phyloP scores from a whole-genome alignment of 2,329 filamentous ascomycete species.

The Fusarium scirpi region DNA sequence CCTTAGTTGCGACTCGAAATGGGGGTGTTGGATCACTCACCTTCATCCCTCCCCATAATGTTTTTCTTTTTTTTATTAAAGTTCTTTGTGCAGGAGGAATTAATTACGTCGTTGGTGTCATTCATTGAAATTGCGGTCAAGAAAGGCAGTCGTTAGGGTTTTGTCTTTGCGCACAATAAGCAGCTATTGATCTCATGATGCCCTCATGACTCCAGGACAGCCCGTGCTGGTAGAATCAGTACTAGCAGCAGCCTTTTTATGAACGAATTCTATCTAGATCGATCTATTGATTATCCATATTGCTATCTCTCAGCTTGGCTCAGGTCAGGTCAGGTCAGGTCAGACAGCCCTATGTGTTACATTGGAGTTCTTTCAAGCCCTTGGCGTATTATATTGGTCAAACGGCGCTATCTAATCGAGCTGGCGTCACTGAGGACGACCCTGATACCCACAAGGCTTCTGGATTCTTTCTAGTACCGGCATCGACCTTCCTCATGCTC shows the following conservation, averaged over 20 bases:
- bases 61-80: constrained; percentile 6
- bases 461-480: constrained; percentile 32
- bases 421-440: constrained; percentile 22
- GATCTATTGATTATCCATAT: not conserved
- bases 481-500: constrained; percentile 19
- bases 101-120: constrained; percentile 15
- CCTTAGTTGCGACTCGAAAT: constrained; percentile 5
- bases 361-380: constrained; percentile 13
- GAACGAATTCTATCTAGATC: not conserved
- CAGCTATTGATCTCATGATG: not conserved
- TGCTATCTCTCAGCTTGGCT: not conserved
- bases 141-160: not conserved
- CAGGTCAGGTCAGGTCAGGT: not conserved
- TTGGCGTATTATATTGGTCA: constrained; percentile 23
- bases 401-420: constrained; percentile 29
- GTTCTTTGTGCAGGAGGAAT: not conserved
- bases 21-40: constrained; percentile 6
- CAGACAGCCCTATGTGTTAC: constrained; percentile 17
- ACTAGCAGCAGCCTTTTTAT: not conserved
- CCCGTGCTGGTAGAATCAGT: not conserved
- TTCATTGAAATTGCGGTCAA: constrained; percentile 26
- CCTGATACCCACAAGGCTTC: constrained; percentile 30
- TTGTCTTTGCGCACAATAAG: not conserved
- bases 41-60: constrained; percentile 5
- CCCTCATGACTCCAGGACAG: not conserved